Conservation (phyloP, 2,329 filamentous ascomycete species). For the Colletotrichum neosansevieriae region DNA sequence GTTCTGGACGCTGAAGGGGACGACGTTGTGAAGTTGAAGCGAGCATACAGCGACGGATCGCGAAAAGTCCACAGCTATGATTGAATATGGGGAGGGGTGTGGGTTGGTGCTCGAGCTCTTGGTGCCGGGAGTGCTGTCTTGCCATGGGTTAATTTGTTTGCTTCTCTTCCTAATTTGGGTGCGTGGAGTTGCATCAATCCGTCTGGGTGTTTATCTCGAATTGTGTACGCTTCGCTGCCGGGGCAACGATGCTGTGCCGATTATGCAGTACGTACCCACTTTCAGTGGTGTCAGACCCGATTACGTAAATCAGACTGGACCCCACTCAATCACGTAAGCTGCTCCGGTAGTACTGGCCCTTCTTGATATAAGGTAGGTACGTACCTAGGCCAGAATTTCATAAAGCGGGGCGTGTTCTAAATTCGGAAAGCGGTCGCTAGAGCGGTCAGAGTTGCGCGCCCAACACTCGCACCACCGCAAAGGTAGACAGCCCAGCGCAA, state of each 20-base stretch:
- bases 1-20: constrained; percentile 45
- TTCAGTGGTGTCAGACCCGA: too few relatives aligned
- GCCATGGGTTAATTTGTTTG: constrained; percentile 33
- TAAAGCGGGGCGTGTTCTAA: background rate
- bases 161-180: constrained; percentile 37
- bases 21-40: constrained; percentile 43
- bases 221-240: constrained; percentile 24
- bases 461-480: background rate
- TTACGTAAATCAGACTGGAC: background rate
- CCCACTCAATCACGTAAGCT: background rate
- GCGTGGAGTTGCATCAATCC: constrained; percentile 24
- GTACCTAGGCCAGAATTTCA: too few relatives aligned
- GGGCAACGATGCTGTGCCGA: constrained; percentile 23
- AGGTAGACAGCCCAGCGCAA: background rate
- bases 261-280: background rate
- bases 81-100: constrained; percentile 40
- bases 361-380: too few relatives aligned
- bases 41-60: constrained; percentile 22
- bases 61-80: constrained; percentile 28
- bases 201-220: constrained; percentile 29
- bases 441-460: background rate
- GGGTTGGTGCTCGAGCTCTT: constrained; percentile 28
- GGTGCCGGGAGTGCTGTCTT: constrained; percentile 10
- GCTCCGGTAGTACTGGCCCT: too few relatives aligned
- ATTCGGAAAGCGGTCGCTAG: constrained; percentile 12